Evolutionary conservation across 495 filamentous ascomycete species (phyloP), one percentile per base, ranked within the genome.

Genomic region (Aspergillus baeticus): DNA sequence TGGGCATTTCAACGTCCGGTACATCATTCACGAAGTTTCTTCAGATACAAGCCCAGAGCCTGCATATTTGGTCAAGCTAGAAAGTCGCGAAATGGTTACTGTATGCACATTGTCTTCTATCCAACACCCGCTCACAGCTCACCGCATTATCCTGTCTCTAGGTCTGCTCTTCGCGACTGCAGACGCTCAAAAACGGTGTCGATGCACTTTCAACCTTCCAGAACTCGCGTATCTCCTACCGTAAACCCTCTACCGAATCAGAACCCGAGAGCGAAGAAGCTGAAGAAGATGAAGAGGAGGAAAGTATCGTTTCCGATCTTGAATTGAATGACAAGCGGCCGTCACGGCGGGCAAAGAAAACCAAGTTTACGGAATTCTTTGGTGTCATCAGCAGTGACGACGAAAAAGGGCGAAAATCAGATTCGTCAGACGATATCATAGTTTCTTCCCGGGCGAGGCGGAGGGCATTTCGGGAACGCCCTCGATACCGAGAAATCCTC

Each of bases 31-130:
- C 14, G 66, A 60, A 18, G 49, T 48, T 0, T 52, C 18, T 10
- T 46, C 52, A 21, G 53, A 61, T 11, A 52, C 67, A 36, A 56
- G 62, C 23, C 56, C 67, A 5, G 53, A 56, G 20, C 61, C 66
- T 29, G 23, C 56, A n/a, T 81, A 80, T 60, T 66, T 61, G 35
- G 74, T 84, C 15, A 68, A 73, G 23, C 73, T 79, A 21, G 65
- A 66, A 42, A 80, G 78, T 65, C 76, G 73, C 13, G 78, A 76
- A 41, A 63, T 63, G 46, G 64, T 74, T 59, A 67, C 65, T 48
- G 81, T 83, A 55, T 66, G 75, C 65, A 21, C 22, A 23, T 45
- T 14, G 18, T 15, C 38, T 23, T 21, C 21, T 44, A 1, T 36
- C 31, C 21, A 22, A n/a, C 4, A 23, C 15, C 49, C 15, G 42